Evolutionary conservation across 257 asterid genomes (phyloP).

Genomic region (Cynanchum wilfordii): DNA sequence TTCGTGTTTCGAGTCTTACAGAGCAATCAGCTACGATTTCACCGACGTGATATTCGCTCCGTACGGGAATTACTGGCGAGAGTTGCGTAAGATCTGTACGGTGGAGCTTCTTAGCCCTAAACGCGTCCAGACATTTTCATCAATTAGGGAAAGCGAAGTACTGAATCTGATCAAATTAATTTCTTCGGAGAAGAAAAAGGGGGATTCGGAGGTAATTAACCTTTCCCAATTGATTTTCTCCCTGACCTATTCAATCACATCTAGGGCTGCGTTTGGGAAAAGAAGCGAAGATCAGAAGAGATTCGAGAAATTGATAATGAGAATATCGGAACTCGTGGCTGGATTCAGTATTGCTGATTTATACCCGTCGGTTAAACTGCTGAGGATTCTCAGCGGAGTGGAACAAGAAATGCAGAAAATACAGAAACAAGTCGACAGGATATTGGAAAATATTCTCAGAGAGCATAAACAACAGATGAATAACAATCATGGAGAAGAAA

Average conservation of each 20-base stretch:
- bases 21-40: background rate
- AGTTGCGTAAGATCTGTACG: background rate
- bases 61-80: background rate
- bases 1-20: no score
- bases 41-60: background rate
- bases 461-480: constrained; percentile 13
- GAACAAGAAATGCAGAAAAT: background rate
- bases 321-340: background rate
- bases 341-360: constrained; percentile 26
- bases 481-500: background rate
- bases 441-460: constrained; percentile 14
- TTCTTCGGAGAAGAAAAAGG: background rate
- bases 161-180: constrained; percentile 8
- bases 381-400: constrained; percentile 10
- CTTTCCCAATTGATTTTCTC: background rate
- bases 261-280: constrained; percentile 14
- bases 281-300: constrained; percentile 3
- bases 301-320: background rate
- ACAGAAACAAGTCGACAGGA: background rate
- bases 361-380: constrained; percentile 19
- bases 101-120: constrained; percentile 18
- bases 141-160: constrained; percentile 18
- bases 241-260: background rate
- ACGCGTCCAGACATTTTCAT: constrained; percentile 16
- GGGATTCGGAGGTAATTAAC: background rate